Percentiles rank a stretch among this genome's conserved stretches.
Conservation (phyloP, 2,329 filamentous ascomycete genomes). For the Chrysoporthe cubensis region DNA sequence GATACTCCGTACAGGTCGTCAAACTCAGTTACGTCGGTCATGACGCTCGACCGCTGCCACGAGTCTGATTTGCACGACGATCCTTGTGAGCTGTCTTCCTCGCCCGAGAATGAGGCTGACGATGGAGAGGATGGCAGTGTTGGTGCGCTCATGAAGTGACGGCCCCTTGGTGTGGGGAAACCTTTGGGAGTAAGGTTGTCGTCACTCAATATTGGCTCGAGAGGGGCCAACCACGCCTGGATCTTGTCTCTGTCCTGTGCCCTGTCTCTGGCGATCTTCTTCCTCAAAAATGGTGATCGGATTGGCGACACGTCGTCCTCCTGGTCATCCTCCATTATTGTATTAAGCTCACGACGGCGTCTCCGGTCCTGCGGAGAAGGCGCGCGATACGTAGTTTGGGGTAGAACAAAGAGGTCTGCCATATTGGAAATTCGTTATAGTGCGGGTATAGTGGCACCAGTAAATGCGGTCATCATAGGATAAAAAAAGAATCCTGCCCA, state of each 20-base stretch:
- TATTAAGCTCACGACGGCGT: slow-evolving; percentile 61
- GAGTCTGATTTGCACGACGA: slow-evolving; percentile 60
- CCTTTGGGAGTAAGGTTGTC: slow-evolving; percentile 47
- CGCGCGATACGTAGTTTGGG: slow-evolving; percentile 45
- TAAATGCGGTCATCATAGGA: slow-evolving; percentile 31
- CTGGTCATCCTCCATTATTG: slow-evolving; percentile 64
- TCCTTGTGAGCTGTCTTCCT: slow-evolving; percentile 42
- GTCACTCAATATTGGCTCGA: slow-evolving; percentile 41
- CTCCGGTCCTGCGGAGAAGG: slow-evolving; percentile 59
- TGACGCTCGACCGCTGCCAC: slow-evolving; percentile 66
- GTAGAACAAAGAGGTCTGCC: slow-evolving; percentile 49
- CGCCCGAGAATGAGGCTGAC: slow-evolving; percentile 49
- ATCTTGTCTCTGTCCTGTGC: slow-evolving; percentile 49
- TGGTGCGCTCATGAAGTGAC: slow-evolving; percentile 66
- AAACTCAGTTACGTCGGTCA: slow-evolving; percentile 73
- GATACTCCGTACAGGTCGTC: slow-evolving; percentile 88
- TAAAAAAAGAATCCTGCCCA: slow-evolving; percentile 35
- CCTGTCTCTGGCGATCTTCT: slow-evolving; percentile 33
- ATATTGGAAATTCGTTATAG: slow-evolving; percentile 44
- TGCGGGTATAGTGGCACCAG: slow-evolving; percentile 28
- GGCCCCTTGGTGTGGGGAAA: slow-evolving; percentile 73
- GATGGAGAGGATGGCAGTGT: slow-evolving; percentile 66
- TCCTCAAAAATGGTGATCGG: slow-evolving; percentile 35
- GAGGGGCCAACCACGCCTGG: slow-evolving; percentile 61
- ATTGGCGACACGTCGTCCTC: slow-evolving; percentile 39